Conservation (phyloP, 306 rosid species). For the Mucuna pruriens region DNA sequence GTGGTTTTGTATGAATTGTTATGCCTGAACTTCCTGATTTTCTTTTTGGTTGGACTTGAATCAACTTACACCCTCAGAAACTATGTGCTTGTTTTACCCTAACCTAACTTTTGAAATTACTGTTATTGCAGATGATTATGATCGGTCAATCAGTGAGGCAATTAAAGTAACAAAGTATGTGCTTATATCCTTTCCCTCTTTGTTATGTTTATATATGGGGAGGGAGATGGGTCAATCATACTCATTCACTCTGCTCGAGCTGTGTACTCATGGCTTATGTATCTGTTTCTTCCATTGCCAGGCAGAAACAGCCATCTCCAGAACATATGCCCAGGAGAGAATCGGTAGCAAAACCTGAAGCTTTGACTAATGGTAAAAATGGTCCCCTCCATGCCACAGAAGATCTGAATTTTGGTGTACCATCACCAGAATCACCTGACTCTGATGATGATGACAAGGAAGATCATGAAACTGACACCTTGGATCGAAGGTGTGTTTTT, state of each 20-base stretch:
- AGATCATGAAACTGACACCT: conserved; percentile 57
- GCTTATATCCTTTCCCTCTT: conserved; percentile 4
- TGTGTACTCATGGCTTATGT: conserved; percentile 23
- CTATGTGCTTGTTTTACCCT: conserved; percentile 35
- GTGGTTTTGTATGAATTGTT: neutral
- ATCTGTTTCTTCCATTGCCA: conserved; percentile 43
- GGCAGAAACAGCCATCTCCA: conserved; percentile 80
- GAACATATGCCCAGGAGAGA: conserved; percentile 76
- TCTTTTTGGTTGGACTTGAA: conserved; percentile 19
- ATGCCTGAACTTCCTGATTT: neutral
- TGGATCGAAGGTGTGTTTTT: conserved; percentile 78
- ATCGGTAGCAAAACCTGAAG: conserved; percentile 58
- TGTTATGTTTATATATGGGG: neutral
- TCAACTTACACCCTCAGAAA: neutral
- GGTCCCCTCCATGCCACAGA: conserved; percentile 64
- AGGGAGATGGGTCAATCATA: conserved; percentile 19
- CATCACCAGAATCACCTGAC: conserved; percentile 78
- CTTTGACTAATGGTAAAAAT: conserved; percentile 73
- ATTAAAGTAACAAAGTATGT: conserved; percentile 96
- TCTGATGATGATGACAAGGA: conserved; percentile 68
- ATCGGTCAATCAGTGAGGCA: conserved; percentile 95
- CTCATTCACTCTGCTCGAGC: neutral
- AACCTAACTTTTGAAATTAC: conserved; percentile 40
- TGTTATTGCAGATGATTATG: conserved; percentile 87
- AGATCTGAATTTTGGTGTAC: conserved; percentile 59